Evolutionary conservation across 139 green algal genomes (phyloP).

Genomic region (Nannochloris sp.): DNA sequence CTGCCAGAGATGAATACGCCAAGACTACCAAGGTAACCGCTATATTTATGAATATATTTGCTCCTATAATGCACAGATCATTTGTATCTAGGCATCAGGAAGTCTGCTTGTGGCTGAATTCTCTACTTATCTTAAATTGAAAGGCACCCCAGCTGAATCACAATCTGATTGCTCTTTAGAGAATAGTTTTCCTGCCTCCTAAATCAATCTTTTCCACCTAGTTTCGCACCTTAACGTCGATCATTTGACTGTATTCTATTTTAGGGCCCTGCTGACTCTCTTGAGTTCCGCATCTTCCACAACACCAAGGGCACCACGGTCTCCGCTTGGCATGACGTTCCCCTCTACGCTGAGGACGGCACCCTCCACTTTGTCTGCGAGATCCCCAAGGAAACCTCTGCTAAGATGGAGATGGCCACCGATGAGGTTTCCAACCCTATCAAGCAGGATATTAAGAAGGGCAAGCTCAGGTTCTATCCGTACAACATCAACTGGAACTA

Average conservation of each 20-base stretch:
- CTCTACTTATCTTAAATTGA: too few relatives aligned
- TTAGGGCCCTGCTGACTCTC: constrained; percentile 57
- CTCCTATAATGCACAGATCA: background rate
- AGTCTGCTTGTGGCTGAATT: too few relatives aligned
- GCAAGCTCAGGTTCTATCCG: constrained; percentile 96
- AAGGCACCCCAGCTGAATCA: too few relatives aligned
- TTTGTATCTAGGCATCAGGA: background rate
- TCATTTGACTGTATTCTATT: too few relatives aligned
- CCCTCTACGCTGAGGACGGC: constrained; percentile 78
- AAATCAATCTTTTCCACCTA: background rate
- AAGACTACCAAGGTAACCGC: background rate
- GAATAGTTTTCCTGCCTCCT: too few relatives aligned
- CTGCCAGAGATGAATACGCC: background rate
- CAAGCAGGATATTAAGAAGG: constrained; percentile 99
- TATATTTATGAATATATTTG: background rate
- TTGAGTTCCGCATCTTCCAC: constrained; percentile 86
- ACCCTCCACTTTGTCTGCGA: constrained; percentile 94
- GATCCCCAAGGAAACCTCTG: constrained; percentile 96
- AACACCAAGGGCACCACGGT: constrained; percentile 53
- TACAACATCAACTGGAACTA: constrained; percentile 99
- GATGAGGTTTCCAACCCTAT: constrained; percentile 92
- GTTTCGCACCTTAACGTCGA: too few relatives aligned
- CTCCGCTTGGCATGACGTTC: constrained; percentile 97
- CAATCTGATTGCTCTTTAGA: too few relatives aligned
- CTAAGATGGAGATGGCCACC: constrained; percentile 98